These are phyloP conservation scores for Debaryomyces subglobosus DNA, from an alignment of 1,139 yeast genomes.

Conservation along the genomic window DNA sequence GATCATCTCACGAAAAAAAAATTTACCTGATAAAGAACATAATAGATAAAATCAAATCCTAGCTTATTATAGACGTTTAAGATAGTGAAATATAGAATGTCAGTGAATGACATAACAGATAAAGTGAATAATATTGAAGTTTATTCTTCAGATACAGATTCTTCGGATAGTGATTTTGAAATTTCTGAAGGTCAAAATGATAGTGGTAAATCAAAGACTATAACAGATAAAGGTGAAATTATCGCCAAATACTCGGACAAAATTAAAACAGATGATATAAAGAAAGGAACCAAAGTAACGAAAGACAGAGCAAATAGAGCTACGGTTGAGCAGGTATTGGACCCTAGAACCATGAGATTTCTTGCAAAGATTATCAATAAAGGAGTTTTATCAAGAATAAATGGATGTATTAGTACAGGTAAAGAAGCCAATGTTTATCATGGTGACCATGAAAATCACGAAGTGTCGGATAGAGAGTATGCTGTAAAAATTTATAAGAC, in stretches of 20 bases:
- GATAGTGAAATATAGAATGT: background rate
- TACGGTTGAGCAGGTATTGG: conserved; percentile 94
- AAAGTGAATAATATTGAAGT: conserved; percentile 1
- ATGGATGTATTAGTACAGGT: conserved; percentile 95
- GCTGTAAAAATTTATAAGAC: conserved; percentile 97
- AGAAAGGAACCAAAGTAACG: conserved; percentile 57
- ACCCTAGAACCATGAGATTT: conserved; percentile 88
- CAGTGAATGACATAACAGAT: background rate
- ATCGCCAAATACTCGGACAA: conserved; percentile 63
- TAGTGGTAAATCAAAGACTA: conserved; percentile 18
- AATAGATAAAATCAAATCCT: background rate
- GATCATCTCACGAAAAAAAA: conserved; percentile 10
- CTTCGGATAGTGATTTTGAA: conserved; percentile 15
- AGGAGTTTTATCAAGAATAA: conserved; percentile 81
- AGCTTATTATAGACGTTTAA: background rate
- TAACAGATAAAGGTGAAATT: conserved; percentile 58
- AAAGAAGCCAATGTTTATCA: conserved; percentile 98
- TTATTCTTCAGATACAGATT: conserved; percentile 15
- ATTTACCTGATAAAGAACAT: background rate
- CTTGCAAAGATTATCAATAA: conserved; percentile 79
- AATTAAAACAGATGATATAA: conserved; percentile 64
- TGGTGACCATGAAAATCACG: conserved; percentile 71
- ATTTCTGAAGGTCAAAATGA: background rate
- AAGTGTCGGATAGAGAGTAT: conserved; percentile 50
- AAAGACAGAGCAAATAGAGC: conserved; percentile 92